phyloP scores from a whole-genome alignment of 768 basidiomycete species.

The Phaffia australis region DNA sequence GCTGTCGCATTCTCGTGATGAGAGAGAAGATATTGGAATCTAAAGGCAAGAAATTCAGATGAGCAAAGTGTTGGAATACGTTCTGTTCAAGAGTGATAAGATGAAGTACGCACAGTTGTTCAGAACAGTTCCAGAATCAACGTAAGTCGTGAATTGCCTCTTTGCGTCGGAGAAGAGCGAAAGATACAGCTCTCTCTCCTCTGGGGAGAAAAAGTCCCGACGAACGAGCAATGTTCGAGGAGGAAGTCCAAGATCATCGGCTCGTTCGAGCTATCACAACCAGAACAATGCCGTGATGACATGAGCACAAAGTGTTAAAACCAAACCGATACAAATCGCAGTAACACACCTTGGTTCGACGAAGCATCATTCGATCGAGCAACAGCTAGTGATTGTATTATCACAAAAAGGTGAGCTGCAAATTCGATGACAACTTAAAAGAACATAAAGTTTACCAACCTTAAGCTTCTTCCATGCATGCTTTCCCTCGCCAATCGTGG shows the following conservation, averaged over 20 bases:
- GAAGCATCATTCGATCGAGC: constrained; percentile 86
- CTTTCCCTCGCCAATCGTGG: constrained; percentile 13
- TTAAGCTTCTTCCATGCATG: constrained; percentile 27
- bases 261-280: constrained; percentile 63
- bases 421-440: neutral
- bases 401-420: neutral
- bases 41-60: constrained; percentile 14
- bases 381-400: constrained; percentile 46
- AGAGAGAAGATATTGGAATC: constrained; percentile 44
- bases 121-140: constrained; percentile 76
- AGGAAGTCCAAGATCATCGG: constrained; percentile 90
- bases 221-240: constrained; percentile 82
- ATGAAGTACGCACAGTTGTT: constrained; percentile 63
- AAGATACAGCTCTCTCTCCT: constrained; percentile 89
- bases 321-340: neutral
- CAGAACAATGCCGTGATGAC: no score
- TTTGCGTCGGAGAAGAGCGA: constrained; percentile 79
- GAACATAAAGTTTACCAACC: neutral
- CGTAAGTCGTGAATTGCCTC: constrained; percentile 78
- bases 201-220: constrained; percentile 84
- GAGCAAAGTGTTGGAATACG: neutral
- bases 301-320: neutral
- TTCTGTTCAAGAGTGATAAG: constrained; percentile 48
- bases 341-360: constrained; percentile 39
- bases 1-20: constrained; percentile 89